These are phyloP conservation scores for Sherardia arvensis DNA, from an alignment of 257 asterid species.

Conservation along the genomic window DNA sequence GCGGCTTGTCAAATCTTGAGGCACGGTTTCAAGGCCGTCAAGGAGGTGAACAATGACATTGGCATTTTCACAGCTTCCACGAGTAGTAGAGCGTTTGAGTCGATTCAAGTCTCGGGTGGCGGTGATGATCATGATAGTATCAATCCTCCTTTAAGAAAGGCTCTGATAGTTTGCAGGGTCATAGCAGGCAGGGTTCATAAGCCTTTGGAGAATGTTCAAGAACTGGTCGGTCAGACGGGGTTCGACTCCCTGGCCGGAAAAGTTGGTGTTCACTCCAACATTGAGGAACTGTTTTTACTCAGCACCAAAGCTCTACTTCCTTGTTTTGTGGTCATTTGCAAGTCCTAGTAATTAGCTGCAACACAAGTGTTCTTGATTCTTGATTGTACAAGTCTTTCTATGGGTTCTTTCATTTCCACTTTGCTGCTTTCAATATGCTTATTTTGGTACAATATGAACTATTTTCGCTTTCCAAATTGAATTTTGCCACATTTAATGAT, in stretches of 20 bases:
- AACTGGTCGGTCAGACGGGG: slow-evolving; percentile 60
- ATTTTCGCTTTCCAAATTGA: background rate
- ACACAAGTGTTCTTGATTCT: background rate
- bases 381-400: too few species aligned
- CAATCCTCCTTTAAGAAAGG: slow-evolving; percentile 28
- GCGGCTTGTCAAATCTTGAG: slow-evolving; percentile 57
- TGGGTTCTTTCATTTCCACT: too few species aligned
- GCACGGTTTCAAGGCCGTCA: slow-evolving; percentile 48
- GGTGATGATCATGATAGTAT: slow-evolving; percentile 3
- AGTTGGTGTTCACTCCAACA: slow-evolving; percentile 57
- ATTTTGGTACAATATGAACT: background rate
- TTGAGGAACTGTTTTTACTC: slow-evolving; percentile 83
- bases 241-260: slow-evolving; percentile 91
- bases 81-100: slow-evolving; percentile 66
- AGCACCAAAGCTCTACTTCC: slow-evolving; percentile 83
- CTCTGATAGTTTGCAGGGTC: slow-evolving; percentile 79
- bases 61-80: slow-evolving; percentile 90
- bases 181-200: slow-evolving; percentile 91
- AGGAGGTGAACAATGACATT: slow-evolving; percentile 33
- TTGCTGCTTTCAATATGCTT: too few species aligned
- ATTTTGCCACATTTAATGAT: background rate
- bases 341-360: slow-evolving; percentile 17
- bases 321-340: slow-evolving; percentile 81
- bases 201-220: slow-evolving; percentile 67
- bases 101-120: slow-evolving; percentile 24